Evolutionary conservation across 78 protist species (phyloP), one percentile per base, ranked within the genome.

Genomic region (Thecamonas trahens): DNA sequence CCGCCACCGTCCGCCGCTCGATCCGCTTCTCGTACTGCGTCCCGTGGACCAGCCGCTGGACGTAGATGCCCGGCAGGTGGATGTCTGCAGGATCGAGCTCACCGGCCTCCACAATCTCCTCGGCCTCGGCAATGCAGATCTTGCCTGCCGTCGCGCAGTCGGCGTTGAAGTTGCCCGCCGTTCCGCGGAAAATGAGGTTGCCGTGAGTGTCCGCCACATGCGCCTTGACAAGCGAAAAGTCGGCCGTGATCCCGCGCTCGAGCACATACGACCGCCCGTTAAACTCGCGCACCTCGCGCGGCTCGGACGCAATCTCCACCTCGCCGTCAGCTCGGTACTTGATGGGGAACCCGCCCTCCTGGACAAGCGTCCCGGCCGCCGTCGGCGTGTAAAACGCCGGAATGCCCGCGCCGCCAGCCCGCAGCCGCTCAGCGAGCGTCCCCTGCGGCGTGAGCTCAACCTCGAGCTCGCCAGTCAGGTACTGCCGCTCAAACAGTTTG

Each of bases 391-490:
- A 95, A 59, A 95, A 95, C 11, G 97, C 98, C 0, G 98, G 98
- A 26, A 95, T 89, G 53, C 98, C 98, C 3, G 98, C 98, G 49
- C 97, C 98, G 35, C 94, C 98, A 3, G 97, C 95, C 9, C 98
- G 74, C n/a, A 90, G 22, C 13, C 94, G 66, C 79, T 95, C 98
- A 1, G 98, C 98, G n/a, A 95, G 84, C 17, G 94, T 95, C 40
- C 98, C 97, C 80, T 80, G 80, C 31, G 98, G 98, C 15, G 89
- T 86, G 37, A 95, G 79, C 55, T 95, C 98, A 3, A 73, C 75
- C 59, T 95, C 98, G 3, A 95, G 81, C 66, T 95, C 95, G 29
- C 98, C 98, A 18, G 31, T 57, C 22, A 94, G 83, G 58, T 84
- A 93, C 68, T 85, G 93, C 37, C 76, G 38, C 69, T 85, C 97